Conservation (phyloP, 2,329 filamentous ascomycete species). For the Fusarium pseudocircinatum region DNA sequence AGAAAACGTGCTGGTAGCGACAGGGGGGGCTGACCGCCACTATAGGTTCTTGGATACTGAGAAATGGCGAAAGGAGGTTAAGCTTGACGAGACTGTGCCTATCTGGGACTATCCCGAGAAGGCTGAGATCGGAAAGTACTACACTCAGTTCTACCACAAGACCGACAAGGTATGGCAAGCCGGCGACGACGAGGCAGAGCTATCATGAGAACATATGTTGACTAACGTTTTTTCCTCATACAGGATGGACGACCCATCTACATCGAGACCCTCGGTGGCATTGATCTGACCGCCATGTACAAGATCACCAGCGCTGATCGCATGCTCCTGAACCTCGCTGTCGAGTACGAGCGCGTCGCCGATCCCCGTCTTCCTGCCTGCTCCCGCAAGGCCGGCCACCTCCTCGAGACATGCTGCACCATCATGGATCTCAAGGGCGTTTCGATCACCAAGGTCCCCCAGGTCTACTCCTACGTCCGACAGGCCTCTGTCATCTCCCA, state of each 20-base stretch:
- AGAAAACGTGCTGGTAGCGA: conserved; percentile 19
- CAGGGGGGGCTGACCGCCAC: conserved; percentile 40
- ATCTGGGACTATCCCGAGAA: conserved; percentile 91
- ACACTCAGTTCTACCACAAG: conserved; percentile 99
- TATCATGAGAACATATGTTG: conserved; percentile 14
- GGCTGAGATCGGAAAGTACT: conserved; percentile 84
- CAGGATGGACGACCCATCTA: conserved; percentile 97
- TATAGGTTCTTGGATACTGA: conserved; percentile 89
- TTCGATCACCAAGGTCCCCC: conserved; percentile 79
- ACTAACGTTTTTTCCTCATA: conserved; percentile 15
- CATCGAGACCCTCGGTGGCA: conserved; percentile 94
- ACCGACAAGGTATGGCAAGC: conserved; percentile 73
- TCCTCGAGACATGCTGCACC: conserved; percentile 97
- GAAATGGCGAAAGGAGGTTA: conserved; percentile 88
- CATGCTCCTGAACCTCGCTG: conserved; percentile 95
- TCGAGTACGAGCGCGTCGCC: conserved; percentile 96
- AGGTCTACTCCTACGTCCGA: conserved; percentile 88
- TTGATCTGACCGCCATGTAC: conserved; percentile 89
- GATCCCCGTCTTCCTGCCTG: conserved; percentile 95
- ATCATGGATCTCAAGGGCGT: conserved; percentile 99
- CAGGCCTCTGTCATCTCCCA: conserved; percentile 90
- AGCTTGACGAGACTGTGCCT: conserved; percentile 82
- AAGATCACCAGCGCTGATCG: conserved; percentile 92
- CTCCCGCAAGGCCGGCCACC: conserved; percentile 87
- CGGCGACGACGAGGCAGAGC: background rate